Evolutionary conservation across 106 monocot species (phyloP).

Genomic region (Iris macrosiphon): DNA sequence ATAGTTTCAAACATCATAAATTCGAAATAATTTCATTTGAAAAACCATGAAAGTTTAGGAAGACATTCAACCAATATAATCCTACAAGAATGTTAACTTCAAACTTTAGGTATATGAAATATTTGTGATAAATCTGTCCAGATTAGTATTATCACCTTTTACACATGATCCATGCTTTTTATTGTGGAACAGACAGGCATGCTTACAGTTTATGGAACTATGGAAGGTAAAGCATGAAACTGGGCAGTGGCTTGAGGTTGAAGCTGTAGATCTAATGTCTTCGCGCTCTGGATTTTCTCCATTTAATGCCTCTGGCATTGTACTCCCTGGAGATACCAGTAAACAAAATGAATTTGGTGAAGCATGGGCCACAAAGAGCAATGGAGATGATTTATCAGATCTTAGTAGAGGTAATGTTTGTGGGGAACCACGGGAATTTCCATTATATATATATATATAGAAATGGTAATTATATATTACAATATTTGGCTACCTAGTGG

Average conservation of each 20-base stretch:
- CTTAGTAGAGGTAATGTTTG: slow-evolving; percentile 27
- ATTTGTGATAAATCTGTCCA: too few relatives aligned
- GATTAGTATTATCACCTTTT: not conserved
- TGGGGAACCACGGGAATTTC: too few relatives aligned
- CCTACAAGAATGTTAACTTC: too few relatives aligned
- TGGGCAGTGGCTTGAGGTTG: slow-evolving; percentile 95
- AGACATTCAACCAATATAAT: too few relatives aligned
- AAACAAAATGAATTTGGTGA: slow-evolving; percentile 29
- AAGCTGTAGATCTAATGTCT: slow-evolving; percentile 71
- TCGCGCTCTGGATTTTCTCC: slow-evolving; percentile 56
- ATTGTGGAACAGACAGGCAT: slow-evolving; percentile 51
- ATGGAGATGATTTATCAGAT: slow-evolving; percentile 38
- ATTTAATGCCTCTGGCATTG: slow-evolving; percentile 58
- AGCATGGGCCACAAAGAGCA: slow-evolving; percentile 20
- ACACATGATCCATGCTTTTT: too few relatives aligned
- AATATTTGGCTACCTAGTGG: too few relatives aligned
- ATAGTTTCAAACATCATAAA: too few relatives aligned
- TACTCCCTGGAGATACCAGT: slow-evolving; percentile 32
- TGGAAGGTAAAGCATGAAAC: slow-evolving; percentile 91
- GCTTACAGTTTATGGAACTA: slow-evolving; percentile 64
- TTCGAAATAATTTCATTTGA: too few relatives aligned
- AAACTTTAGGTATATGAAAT: too few relatives aligned
- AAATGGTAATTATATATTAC: too few relatives aligned
- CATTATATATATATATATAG: too few relatives aligned
- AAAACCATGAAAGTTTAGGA: too few relatives aligned